phyloP scores from a whole-genome alignment of 345 rosid genomes.

The Populus simonii region DNA sequence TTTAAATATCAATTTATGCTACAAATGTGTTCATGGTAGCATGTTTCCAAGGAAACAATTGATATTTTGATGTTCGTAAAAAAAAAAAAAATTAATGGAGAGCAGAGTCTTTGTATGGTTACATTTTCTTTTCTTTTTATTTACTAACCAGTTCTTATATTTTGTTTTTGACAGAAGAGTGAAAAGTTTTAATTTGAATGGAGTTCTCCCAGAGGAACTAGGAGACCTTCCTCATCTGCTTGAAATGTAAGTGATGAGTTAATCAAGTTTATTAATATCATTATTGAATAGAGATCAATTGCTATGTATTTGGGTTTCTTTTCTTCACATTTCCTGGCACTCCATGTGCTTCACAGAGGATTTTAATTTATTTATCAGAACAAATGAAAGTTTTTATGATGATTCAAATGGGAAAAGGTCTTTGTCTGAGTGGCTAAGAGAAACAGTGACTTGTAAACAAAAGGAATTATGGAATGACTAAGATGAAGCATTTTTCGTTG shows the following conservation, averaged over 20 bases:
- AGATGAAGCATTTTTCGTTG: neutral
- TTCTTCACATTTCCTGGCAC: neutral
- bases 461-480: neutral
- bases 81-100: too few species aligned
- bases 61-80: too few species aligned
- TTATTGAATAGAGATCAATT: too few species aligned
- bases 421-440: neutral
- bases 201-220: conserved; percentile 59
- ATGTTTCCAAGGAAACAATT: too few species aligned
- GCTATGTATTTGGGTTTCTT: too few species aligned
- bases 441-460: neutral
- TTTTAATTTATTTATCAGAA: too few species aligned
- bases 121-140: neutral
- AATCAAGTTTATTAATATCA: too few species aligned
- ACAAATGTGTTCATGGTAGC: too few species aligned
- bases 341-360: neutral
- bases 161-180: conserved; percentile 36
- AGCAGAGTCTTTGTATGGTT: neutral
- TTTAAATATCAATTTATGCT: too few species aligned
- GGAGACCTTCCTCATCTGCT: conserved; percentile 50
- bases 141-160: too few species aligned
- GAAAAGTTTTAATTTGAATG: conserved; percentile 53
- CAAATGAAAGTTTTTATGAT: too few species aligned
- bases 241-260: conserved; percentile 50
- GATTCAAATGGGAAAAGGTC: too few species aligned